These are phyloP conservation scores for Ogataea saltuana DNA, from an alignment of 805 yeast species.

Conservation along the genomic window DNA sequence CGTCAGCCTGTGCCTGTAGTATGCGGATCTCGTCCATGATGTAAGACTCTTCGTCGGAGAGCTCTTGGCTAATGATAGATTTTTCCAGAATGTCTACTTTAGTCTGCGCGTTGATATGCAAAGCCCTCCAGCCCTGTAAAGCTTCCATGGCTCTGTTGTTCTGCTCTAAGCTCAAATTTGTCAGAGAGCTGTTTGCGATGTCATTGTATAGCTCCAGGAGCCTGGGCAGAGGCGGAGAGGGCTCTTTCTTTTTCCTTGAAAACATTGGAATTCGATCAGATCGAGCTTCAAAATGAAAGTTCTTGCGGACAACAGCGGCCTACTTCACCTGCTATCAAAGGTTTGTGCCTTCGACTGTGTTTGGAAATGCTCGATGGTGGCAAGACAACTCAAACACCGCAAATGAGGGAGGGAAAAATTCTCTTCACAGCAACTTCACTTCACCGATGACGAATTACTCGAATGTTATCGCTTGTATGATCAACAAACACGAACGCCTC, in stretches of 20 bases:
- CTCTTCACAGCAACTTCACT: no score
- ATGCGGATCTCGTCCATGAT: constrained; percentile 42
- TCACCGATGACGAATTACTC: no score
- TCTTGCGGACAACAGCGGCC: no score
- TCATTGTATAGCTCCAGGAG: constrained; percentile 62
- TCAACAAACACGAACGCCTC: neutral
- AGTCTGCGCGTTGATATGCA: constrained; percentile 61
- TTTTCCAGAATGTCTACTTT: constrained; percentile 56
- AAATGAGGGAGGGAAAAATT: no score
- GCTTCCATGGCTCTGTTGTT: constrained; percentile 53
- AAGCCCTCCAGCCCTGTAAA: constrained; percentile 68
- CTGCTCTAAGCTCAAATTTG: constrained; percentile 60
- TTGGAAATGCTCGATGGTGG: no score
- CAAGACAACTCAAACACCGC: no score
- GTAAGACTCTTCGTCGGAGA: constrained; percentile 49
- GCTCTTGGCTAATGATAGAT: constrained; percentile 32
- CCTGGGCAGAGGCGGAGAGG: constrained; percentile 60
- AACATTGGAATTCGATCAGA: constrained; percentile 38
- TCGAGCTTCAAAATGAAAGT: no score
- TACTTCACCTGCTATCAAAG: no score
- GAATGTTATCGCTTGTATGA: no score
- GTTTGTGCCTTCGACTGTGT: no score
- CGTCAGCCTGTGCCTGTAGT: constrained; percentile 37
- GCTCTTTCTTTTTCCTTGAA: constrained; percentile 57
- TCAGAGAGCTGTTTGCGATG: constrained; percentile 58